Evolutionary conservation across 129 eudicot genomes (phyloP).

Genomic region (Centaurea solstitialis): DNA sequence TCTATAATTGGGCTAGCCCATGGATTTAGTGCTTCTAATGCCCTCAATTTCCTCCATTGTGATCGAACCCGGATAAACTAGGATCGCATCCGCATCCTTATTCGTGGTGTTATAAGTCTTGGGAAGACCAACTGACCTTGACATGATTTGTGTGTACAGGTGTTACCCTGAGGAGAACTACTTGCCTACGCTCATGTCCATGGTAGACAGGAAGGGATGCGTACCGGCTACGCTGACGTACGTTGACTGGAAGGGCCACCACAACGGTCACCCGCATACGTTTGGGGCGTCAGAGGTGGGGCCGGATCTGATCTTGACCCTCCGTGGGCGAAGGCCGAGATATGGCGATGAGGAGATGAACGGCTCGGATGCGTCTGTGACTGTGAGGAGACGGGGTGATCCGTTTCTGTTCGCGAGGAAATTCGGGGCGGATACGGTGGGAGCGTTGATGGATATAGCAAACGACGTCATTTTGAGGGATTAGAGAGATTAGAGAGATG

Average conservation of each 20-base stretch:
- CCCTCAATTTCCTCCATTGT: too few relatives aligned
- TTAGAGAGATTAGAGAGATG: slow-evolving; percentile 1
- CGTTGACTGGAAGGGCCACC: slow-evolving; percentile 74
- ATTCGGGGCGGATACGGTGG: slow-evolving; percentile 52
- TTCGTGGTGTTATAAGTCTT: too few relatives aligned
- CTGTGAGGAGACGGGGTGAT: slow-evolving; percentile 29
- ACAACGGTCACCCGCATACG: slow-evolving; percentile 76
- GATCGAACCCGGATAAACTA: too few relatives aligned
- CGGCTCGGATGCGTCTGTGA: slow-evolving; percentile 47
- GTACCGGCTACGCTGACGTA: slow-evolving; percentile 76
- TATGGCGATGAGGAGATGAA: slow-evolving; percentile 61
- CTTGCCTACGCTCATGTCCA: slow-evolving; percentile 74
- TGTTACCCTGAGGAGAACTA: slow-evolving; percentile 97
- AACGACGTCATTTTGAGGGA: slow-evolving; percentile 59
- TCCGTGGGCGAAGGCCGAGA: slow-evolving; percentile 55
- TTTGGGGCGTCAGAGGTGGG: slow-evolving; percentile 53
- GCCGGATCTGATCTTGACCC: slow-evolving; percentile 50
- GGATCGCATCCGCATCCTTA: too few relatives aligned
- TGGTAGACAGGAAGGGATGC: slow-evolving; percentile 66
- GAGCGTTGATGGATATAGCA: slow-evolving; percentile 52
- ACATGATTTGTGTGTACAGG: slow-evolving; percentile 37
- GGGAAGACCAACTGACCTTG: too few relatives aligned
- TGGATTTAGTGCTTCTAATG: too few relatives aligned
- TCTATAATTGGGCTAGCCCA: too few relatives aligned
- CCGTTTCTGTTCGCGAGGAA: slow-evolving; percentile 89